phyloP scores from a whole-genome alignment of 805 yeast genomes.

The Schwanniomyces sp. region DNA sequence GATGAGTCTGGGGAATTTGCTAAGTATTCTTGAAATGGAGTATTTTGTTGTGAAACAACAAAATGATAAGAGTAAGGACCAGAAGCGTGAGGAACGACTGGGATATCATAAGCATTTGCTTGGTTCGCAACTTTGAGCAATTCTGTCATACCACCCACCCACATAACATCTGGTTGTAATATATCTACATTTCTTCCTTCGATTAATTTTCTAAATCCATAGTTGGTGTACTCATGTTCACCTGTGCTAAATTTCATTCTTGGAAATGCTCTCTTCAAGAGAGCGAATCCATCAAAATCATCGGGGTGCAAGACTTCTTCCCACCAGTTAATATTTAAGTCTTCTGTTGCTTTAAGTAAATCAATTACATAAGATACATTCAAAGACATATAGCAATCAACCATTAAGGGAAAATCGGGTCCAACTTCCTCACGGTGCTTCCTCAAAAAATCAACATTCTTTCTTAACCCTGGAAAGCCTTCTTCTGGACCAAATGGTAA shows the following conservation, averaged over 20 bases:
- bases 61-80: conserved; percentile 54
- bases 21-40: conserved; percentile 53
- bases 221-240: conserved; percentile 52
- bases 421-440: conserved; percentile 48
- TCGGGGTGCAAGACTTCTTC: conserved; percentile 54
- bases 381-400: conserved; percentile 53
- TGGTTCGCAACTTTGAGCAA: conserved; percentile 45
- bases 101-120: conserved; percentile 54
- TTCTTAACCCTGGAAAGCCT: conserved; percentile 45
- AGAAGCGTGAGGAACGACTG: conserved; percentile 55
- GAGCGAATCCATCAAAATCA: conserved; percentile 48
- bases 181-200: conserved; percentile 50
- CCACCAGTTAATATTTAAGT: conserved; percentile 52
- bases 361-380: conserved; percentile 50
- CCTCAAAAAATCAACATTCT: conserved; percentile 45
- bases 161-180: conserved; percentile 53
- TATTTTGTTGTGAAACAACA: conserved; percentile 48
- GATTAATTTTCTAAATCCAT: conserved; percentile 51
- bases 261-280: conserved; percentile 47
- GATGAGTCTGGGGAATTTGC: conserved; percentile 51
- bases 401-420: conserved; percentile 54
- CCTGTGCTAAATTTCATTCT: conserved; percentile 51
- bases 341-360: conserved; percentile 42
- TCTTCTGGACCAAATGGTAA: conserved; percentile 52
- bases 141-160: conserved; percentile 55